Conservation (phyloP, 768 basidiomycete species). For the Agaricus blazei region DNA sequence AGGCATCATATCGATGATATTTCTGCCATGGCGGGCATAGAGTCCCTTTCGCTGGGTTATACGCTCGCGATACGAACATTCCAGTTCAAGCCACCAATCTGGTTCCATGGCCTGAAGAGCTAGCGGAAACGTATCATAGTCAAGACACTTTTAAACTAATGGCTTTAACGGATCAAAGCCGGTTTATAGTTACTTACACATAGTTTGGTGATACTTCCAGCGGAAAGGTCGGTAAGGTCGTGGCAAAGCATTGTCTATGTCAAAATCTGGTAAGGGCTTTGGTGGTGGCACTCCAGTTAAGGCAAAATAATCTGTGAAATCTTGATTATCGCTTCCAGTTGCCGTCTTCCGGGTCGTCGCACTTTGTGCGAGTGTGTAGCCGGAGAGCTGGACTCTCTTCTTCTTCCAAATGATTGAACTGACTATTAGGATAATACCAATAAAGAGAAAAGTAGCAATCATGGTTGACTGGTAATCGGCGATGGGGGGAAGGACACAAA, state of each 20-base stretch:
- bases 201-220: conserved; percentile 53
- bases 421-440: no score
- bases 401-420: no score
- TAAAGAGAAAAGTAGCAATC: not conserved
- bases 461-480: no score
- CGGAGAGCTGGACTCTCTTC: no score
- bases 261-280: conserved; percentile 33
- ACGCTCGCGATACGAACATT: conserved; percentile 42
- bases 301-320: conserved; percentile 31
- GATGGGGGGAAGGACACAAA: no score
- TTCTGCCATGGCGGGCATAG: conserved; percentile 31
- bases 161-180: not conserved
- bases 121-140: conserved; percentile 8
- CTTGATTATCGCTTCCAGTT: not conserved
- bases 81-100: conserved; percentile 54
- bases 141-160: not conserved
- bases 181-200: conserved; percentile 32
- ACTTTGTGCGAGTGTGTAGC: no score
- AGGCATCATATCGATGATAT: conserved; percentile 39
- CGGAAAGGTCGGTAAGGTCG: conserved; percentile 53
- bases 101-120: conserved; percentile 45
- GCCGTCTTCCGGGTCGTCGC: not conserved
- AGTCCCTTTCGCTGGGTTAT: conserved; percentile 37
- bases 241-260: conserved; percentile 36
- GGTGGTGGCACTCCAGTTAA: conserved; percentile 42